Evolutionary conservation across 2,329 filamentous ascomycete species (phyloP).

Genomic region (Hypoxylon sp.): DNA sequence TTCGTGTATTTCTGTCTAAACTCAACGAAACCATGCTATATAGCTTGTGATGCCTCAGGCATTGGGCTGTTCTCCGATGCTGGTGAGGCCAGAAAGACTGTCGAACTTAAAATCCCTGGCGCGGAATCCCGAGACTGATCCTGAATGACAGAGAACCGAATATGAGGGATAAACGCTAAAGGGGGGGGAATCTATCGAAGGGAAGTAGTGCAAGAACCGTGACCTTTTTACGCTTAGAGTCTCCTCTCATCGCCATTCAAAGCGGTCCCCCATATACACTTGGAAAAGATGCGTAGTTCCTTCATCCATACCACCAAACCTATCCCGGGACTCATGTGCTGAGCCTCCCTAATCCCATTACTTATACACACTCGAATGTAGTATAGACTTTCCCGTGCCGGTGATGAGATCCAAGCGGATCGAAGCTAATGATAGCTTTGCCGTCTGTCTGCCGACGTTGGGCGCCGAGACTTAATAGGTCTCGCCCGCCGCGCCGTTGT

Average conservation of each 20-base stretch:
- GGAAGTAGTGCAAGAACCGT: constrained; percentile 34
- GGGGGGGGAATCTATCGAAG: constrained; percentile 46
- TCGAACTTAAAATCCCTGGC: constrained; percentile 38
- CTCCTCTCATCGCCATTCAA: constrained; percentile 35
- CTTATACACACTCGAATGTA: constrained; percentile 47
- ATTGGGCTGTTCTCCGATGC: constrained; percentile 39
- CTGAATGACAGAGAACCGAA: constrained; percentile 37
- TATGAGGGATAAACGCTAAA: constrained; percentile 35
- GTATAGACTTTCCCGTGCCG: constrained; percentile 35
- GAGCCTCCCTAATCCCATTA: constrained; percentile 38
- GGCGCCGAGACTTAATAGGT: constrained; percentile 54
- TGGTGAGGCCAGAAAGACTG: constrained; percentile 39
- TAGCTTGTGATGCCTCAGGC: constrained; percentile 35
- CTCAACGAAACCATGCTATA: constrained; percentile 39
- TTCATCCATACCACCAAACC: constrained; percentile 29
- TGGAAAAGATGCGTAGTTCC: constrained; percentile 25
- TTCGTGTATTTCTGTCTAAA: constrained; percentile 5
- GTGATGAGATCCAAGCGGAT: constrained; percentile 17
- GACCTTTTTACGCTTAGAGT: constrained; percentile 37
- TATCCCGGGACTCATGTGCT: constrained; percentile 31
- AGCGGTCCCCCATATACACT: constrained; percentile 42
- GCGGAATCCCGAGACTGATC: constrained; percentile 39
- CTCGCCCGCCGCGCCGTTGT: constrained; percentile 66
- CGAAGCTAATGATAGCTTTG: constrained; percentile 5
- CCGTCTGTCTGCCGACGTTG: constrained; percentile 26